Base-by-base conservation (phyloP, 1,284 basidiomycete species). In the Calocybe gambosa region DNA sequence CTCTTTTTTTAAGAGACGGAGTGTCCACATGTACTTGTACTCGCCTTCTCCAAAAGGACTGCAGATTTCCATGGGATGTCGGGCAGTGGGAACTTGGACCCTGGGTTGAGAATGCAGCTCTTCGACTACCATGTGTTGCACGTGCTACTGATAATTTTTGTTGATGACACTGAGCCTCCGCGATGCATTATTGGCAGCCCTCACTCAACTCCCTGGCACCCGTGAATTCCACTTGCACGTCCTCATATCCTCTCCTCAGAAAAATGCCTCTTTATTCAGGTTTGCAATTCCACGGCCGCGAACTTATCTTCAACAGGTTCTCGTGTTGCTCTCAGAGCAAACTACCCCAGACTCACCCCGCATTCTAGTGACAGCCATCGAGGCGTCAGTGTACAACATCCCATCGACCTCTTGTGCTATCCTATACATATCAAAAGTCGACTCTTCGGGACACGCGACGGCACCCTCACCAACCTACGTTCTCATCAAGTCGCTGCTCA, bases 391-490 rank as follows among this genome's bases (percentile, higher is more conserved):
- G 25, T 97, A 93, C 71, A 80, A 81, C 37, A 60, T 89, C 40
- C 85, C 87, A 3, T 57, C 77, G 1, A 84, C 85, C 1, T 75
- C 74, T 1, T 78, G 77, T 45, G 82, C 81, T 1, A 76, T 99
- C 28, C 68, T 99, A 18, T 97, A 98, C 65, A 75, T 98, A 39
- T 89, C 90, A 42, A 99, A 99, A 66, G 82, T 97, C 46, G 96
- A 98, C 63, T 85, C 93, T 10, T 93, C 92, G 0, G 94, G 94
- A 0, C 91, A 89, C 53, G 80, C 73, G 0, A 56, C 58, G 21
- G 48, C 62, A 5, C 80, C 78, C 2, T 74, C 83, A 39, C 79
- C 88, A 1, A 91, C 90, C 0, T 66, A 77, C 1, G 63, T 74
- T 2, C 78, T 97, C 44, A 81, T 90, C 28, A 70, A 73, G 19